phyloP scores from a whole-genome alignment of 352 stramenopile species.

The Globisporangium uncinulatum region DNA sequence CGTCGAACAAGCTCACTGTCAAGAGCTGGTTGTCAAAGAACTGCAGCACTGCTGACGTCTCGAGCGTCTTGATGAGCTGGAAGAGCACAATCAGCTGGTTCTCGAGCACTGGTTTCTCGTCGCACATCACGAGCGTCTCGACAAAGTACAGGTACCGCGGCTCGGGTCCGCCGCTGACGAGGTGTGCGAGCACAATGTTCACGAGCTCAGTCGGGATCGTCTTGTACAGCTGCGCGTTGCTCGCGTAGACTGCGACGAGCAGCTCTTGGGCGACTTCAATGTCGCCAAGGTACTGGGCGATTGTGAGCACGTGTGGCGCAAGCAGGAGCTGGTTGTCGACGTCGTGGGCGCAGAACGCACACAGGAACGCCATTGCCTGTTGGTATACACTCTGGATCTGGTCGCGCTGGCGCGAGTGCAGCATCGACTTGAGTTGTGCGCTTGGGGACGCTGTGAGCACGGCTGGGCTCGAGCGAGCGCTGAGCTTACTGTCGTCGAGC shows the following conservation, averaged over 20 bases:
- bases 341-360: slow-evolving; percentile 39
- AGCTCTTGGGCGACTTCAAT: slow-evolving; percentile 57
- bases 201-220: slow-evolving; percentile 49
- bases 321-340: slow-evolving; percentile 43
- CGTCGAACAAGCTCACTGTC: slow-evolving; percentile 22
- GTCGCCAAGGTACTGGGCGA: slow-evolving; percentile 46
- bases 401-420: slow-evolving; percentile 38
- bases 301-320: slow-evolving; percentile 37
- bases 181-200: slow-evolving; percentile 38
- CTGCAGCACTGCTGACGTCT: slow-evolving; percentile 42
- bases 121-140: slow-evolving; percentile 52
- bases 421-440: slow-evolving; percentile 25
- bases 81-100: slow-evolving; percentile 68
- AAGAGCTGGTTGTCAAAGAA: slow-evolving; percentile 40
- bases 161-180: slow-evolving; percentile 35
- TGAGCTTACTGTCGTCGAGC: slow-evolving; percentile 10
- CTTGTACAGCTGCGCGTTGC: slow-evolving; percentile 47
- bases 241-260: slow-evolving; percentile 43
- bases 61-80: slow-evolving; percentile 59
- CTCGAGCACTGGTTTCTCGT: slow-evolving; percentile 48
- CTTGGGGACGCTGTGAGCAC: slow-evolving; percentile 13
- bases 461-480: background rate
- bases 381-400: slow-evolving; percentile 50
- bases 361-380: slow-evolving; percentile 55
- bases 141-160: slow-evolving; percentile 56